A percentile compares a stretch with the other conserved stretches of the same genome.
These are phyloP conservation scores for Lolium multiflorum DNA, from an alignment of 176 grass and related monocot genomes.

Conservation along the genomic window DNA sequence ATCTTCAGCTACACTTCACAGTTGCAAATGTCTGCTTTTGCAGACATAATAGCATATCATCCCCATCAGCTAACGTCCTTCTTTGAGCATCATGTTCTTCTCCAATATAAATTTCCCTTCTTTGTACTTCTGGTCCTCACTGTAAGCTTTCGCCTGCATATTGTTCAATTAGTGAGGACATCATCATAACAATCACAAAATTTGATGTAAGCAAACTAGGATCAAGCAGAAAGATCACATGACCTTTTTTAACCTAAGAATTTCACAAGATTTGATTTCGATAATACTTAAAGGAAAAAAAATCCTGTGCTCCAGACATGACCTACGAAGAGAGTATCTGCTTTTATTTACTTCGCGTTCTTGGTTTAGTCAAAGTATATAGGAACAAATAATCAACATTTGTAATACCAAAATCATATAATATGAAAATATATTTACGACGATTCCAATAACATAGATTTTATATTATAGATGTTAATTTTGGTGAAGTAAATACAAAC, in stretches of 20 bases:
- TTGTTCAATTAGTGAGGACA: not conserved
- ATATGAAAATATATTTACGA: too few relatives aligned
- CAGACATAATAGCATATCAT: constrained; percentile 25
- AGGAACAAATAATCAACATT: too few relatives aligned
- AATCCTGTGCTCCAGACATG: not conserved
- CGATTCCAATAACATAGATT: too few relatives aligned
- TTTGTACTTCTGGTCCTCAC: constrained; percentile 59
- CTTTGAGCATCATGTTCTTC: constrained; percentile 62
- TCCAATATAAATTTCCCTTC: constrained; percentile 64
- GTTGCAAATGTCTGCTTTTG: constrained; percentile 37
- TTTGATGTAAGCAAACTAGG: not conserved
- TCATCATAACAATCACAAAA: not conserved
- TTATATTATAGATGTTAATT: too few relatives aligned
- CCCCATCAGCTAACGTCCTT: constrained; percentile 35
- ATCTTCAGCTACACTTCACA: constrained; percentile 31
- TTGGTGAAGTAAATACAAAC: too few relatives aligned
- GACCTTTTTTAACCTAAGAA: not conserved
- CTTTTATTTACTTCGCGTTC: too few relatives aligned
- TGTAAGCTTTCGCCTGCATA: constrained; percentile 60
- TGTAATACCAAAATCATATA: too few relatives aligned
- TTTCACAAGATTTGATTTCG: not conserved
- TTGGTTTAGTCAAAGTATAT: too few relatives aligned
- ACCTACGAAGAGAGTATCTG: not conserved
- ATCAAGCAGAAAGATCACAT: not conserved
- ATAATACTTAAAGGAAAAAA: not conserved